Percentiles rank a stretch among this genome's conserved stretches.
These are phyloP conservation scores for Cladosporium sphaerospermum DNA, from an alignment of 2,329 filamentous ascomycete species.

Conservation along the genomic window DNA sequence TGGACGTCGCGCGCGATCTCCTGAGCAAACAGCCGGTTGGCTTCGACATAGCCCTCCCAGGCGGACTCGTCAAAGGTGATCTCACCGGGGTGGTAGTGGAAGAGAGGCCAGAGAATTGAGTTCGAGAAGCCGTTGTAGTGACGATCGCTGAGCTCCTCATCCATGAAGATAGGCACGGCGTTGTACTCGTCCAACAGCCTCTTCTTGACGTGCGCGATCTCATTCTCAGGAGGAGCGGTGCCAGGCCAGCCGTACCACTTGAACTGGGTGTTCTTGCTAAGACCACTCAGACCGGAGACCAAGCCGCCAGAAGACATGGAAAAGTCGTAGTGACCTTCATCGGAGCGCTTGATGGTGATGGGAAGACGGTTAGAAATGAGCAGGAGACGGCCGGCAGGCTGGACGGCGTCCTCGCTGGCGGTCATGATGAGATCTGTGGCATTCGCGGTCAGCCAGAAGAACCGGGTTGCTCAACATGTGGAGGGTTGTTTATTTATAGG, in stretches of 20 bases:
- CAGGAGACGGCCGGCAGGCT: slow-evolving; percentile 53
- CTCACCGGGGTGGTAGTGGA: slow-evolving; percentile 97
- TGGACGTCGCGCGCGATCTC: slow-evolving; percentile 79
- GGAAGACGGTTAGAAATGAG: slow-evolving; percentile 92
- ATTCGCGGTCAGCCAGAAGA: not conserved
- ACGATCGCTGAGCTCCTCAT: slow-evolving; percentile 84
- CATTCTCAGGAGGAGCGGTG: slow-evolving; percentile 79
- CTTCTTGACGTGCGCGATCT: slow-evolving; percentile 66
- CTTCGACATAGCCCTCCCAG: slow-evolving; percentile 88
- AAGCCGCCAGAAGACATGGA: slow-evolving; percentile 96
- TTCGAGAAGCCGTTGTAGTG: slow-evolving; percentile 99
- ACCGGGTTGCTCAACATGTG: not conserved
- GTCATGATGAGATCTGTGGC: slow-evolving; percentile 23
- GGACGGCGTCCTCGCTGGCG: slow-evolving; percentile 26
- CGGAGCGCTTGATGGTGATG: slow-evolving; percentile 90
- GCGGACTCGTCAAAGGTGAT: slow-evolving; percentile 95
- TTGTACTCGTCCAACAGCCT: slow-evolving; percentile 81
- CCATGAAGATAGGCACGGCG: slow-evolving; percentile 86
- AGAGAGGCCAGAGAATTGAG: slow-evolving; percentile 95
- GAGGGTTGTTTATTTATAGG: not conserved
- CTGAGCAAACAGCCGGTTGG: slow-evolving; percentile 87
- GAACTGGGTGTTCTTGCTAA: slow-evolving; percentile 88
- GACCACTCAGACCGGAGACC: slow-evolving; percentile 84
- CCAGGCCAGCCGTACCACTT: slow-evolving; percentile 99
- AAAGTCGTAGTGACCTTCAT: slow-evolving; percentile 87